Evolutionary conservation across 2,329 filamentous ascomycete species (phyloP), one percentile per base, ranked within the genome.

Genomic region (Kalaharituber pfeilii): DNA sequence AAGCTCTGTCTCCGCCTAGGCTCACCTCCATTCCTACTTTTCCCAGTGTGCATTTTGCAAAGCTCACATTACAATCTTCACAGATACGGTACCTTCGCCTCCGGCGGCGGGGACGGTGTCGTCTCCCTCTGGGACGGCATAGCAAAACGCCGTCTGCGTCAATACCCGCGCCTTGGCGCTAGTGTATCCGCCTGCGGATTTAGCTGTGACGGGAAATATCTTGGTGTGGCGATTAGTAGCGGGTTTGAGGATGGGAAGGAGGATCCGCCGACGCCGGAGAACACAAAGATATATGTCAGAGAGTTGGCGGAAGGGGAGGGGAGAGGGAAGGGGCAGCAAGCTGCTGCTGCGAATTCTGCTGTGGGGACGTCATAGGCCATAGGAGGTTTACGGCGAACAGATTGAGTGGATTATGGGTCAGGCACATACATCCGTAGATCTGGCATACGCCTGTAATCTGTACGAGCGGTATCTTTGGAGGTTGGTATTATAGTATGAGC

Each of bases 51-150:
- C 13, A 6, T 49, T 22, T 15, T 8, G n/a, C 36, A 28, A 13
- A 27, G 27, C 28, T 18, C 57, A 62, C 60, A 2, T 76, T n/a
- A n/a, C n/a, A n/a, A n/a, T n/a, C n/a, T n/a, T n/a, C n/a, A n/a
- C n/a, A n/a, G n/a, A n/a, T n/a, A 78, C 65, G 86, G 86, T 57
- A 93, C 86, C 0, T 94, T 95, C 68, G 88, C 87, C 0, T 86
- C 82, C 11, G 88, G 86, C 26, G 88, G 88, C 45, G 88, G 87
- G 27, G 88, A 95, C 66, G 86, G 86, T 30, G 84, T 88, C 7
- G 86, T 94, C n/a, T 85, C 86, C 4, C 71, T 95, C 44, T 95
- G 88, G 88, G 88, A 95, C 67, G 87, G 84, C 8, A 81, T 87
- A 63, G 84, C 85, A 54, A 95, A 94, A 78, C 76, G 87, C 64